Percentiles rank a stretch among this genome's conserved stretches.
Conservation (phyloP, 2,329 filamentous ascomycete species). For the Colletotrichum sp. region DNA sequence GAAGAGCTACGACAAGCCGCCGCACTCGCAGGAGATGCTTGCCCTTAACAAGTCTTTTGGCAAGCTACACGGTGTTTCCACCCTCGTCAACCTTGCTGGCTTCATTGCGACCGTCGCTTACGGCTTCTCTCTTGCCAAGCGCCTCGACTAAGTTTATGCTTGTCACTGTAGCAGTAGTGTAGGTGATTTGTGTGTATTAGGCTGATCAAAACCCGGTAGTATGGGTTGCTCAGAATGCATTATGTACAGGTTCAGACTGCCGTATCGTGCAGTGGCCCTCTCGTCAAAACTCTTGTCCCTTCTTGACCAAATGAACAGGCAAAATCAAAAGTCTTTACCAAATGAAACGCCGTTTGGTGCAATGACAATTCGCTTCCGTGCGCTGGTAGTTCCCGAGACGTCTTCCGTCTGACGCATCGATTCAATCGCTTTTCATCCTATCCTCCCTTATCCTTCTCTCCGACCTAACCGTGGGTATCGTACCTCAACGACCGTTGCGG, state of each 20-base stretch:
- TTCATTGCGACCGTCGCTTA: slow-evolving; percentile 77
- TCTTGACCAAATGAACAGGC: not conserved
- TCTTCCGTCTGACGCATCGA: not conserved
- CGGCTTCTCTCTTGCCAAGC: slow-evolving; percentile 74
- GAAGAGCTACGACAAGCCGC: slow-evolving; percentile 78
- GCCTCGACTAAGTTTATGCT: slow-evolving; percentile 49
- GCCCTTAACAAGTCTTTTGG: slow-evolving; percentile 80
- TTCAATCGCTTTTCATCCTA: not conserved
- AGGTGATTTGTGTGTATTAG: not conserved
- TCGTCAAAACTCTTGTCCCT: not conserved
- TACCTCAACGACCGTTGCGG: not conserved
- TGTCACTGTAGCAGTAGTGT: not conserved
- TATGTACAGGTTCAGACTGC: slow-evolving; percentile 4
- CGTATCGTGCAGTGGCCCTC: not conserved
- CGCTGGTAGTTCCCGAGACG: not conserved
- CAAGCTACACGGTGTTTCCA: slow-evolving; percentile 80
- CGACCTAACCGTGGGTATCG: slow-evolving; percentile 15
- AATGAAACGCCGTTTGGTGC: slow-evolving; percentile 17
- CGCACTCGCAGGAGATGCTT: slow-evolving; percentile 86
- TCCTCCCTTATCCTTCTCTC: not conserved
- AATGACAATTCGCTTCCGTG: slow-evolving; percentile 4
- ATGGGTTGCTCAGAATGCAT: not conserved
- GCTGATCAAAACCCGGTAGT: not conserved
- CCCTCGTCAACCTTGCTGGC: slow-evolving; percentile 76
- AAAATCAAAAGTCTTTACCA: not conserved